Base-by-base conservation (phyloP, 2,329 filamentous ascomycete genomes). In the Bipolaris cookei region DNA sequence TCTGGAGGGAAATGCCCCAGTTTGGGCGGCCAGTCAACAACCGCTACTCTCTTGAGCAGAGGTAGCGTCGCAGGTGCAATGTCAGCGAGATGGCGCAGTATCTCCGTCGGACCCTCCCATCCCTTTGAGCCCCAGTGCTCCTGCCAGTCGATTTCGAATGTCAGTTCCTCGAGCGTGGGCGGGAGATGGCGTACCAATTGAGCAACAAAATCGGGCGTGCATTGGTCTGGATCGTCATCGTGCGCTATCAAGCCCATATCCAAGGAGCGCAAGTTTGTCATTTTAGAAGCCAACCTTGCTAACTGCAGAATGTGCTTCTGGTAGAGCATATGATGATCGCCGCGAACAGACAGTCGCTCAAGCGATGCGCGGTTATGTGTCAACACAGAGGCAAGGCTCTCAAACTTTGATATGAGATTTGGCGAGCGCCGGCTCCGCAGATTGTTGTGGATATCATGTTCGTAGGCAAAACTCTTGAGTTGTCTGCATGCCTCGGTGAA, bases 101-200 rank as follows among this genome's bases (percentile, higher is more conserved):
- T 52, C 20, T 52, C 54, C 14, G 54, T 56, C 20, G 54, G 54
- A 1, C 48, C 54, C 18, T 52, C 54, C 54, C 54, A 56, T n/a
- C 54, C 54, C 21, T 46, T 56, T 16, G 48, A 34, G 20, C 54
- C 54, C 54, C 54, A 56, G 23, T 52, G 42, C 28, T 56, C 54
- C 37, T 52, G 48, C 48, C 54, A 56, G 28, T 56, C 54, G 18
- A 56, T 47, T 38, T 56, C 54, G 39, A 56, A 52, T 1, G 44
- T 56, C 25, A 56, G 28, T 10, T 56, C 54, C 44, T 56, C 34
- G 14, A 56, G 48, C 6, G 41, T 52, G 2, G 54, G 38, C 21
- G 54, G 54, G n/a, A 56, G 54, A 11, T 37, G 18, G 4, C 20
- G 25, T 3, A 56, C 41, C 7, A 56, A 4, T 6, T 56, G n/a